Base-by-base conservation (phyloP, 2,329 filamentous ascomycete genomes). In the Corniculantispora saksenae region DNA sequence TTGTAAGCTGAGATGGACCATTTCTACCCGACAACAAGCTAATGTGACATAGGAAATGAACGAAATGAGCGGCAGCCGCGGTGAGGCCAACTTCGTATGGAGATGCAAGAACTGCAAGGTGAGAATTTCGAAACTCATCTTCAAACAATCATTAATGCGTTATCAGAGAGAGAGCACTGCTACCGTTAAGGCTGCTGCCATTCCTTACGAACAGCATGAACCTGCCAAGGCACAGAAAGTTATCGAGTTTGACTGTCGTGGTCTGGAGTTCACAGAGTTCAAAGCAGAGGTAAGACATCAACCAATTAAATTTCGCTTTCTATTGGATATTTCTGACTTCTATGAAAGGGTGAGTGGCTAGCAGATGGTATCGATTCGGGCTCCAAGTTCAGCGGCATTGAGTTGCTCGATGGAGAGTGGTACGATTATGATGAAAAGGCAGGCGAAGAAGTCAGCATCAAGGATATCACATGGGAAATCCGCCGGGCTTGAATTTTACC, bases 21-120 rank as follows among this genome's bases (percentile, higher is more conserved):
- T 27, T 43, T 19, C 7, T 25, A 35, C 7, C 7, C 32, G 19
- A 19, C 3, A 35, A 25, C 8, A 45, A 23, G 29, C 50, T 65
- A 62, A 21, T 38, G 19, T 47, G 5, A 1, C n/a, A 61, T 68
- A 97, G 93, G 94, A 98, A 75, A 85, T 83, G 73, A 94, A 96
- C 75, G 93, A 97, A 69, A 89, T 97, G 77, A 95, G 92, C 69
- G 94, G 94, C 43, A 97, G 94, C 77, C 87, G 93, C 73, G 95
- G 95, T 69, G 94, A 98, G 78, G 95, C 95, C 67, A 98, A 98
- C 79, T 99, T 99, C 78, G 95, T 99, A n/a, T 99, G 95, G 94
- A 94, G 89, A 78, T 99, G 95, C 85, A 97, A 96, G 80, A 94
- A 95, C 76, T 99, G 95, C 89, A 96, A 95, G 87, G 93, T 95